These are phyloP conservation scores for Datura wrightii DNA, from an alignment of 257 asterid genomes.

Conservation along the genomic window DNA sequence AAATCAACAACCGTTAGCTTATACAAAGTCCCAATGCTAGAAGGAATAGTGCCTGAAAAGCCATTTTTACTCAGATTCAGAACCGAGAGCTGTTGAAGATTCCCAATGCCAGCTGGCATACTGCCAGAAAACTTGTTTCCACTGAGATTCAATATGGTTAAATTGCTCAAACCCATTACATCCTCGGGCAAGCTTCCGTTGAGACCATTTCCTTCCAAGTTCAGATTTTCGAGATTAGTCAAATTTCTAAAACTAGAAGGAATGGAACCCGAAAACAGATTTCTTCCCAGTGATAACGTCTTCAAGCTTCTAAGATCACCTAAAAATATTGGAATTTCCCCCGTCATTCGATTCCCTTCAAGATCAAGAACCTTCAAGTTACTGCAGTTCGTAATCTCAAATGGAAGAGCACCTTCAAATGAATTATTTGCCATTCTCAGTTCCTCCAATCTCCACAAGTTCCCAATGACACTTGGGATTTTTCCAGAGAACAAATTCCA, in stretches of 20 bases:
- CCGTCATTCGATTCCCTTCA: conserved; percentile 57
- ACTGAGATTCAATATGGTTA: conserved; percentile 60
- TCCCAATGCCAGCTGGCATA: conserved; percentile 55
- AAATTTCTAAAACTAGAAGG: conserved; percentile 53
- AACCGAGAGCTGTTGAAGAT: conserved; percentile 53
- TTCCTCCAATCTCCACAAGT: conserved; percentile 56
- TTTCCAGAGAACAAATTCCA: conserved; percentile 58
- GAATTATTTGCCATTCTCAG: conserved; percentile 61
- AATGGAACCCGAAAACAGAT: conserved; percentile 54
- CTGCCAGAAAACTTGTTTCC: conserved; percentile 60
- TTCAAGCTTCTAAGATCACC: conserved; percentile 46
- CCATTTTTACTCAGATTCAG: conserved; percentile 68
- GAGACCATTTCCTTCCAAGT: conserved; percentile 52
- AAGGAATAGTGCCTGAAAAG: conserved; percentile 57
- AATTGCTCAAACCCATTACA: conserved; percentile 54
- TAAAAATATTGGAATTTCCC: conserved; percentile 54
- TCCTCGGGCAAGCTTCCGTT: conserved; percentile 57
- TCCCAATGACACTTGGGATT: conserved; percentile 57
- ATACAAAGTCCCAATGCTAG: conserved; percentile 63
- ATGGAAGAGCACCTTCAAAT: conserved; percentile 58
- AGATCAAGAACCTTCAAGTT: conserved; percentile 61
- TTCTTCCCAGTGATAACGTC: conserved; percentile 57
- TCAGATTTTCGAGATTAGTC: conserved; percentile 53
- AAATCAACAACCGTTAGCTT: conserved; percentile 60
- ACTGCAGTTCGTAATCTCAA: conserved; percentile 48